These are phyloP conservation scores for Candida golubevii DNA, from an alignment of 805 yeast genomes.

Conservation along the genomic window DNA sequence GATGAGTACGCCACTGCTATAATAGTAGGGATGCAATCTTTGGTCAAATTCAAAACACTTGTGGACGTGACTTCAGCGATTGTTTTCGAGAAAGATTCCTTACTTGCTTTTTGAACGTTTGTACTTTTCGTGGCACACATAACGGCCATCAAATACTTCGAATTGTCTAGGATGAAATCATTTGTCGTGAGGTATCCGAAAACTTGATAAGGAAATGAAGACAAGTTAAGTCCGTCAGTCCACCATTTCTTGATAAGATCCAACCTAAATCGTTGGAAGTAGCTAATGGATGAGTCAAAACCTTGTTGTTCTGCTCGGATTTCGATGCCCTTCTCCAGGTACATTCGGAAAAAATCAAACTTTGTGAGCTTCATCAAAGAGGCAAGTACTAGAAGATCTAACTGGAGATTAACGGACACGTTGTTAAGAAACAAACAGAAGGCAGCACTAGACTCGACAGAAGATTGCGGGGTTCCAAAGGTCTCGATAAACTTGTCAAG, in stretches of 20 bases:
- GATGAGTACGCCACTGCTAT: slow-evolving; percentile 43
- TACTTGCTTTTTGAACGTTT: not conserved
- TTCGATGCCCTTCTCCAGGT: slow-evolving; percentile 24
- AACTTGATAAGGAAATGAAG: slow-evolving; percentile 36
- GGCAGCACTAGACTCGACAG: slow-evolving; percentile 36
- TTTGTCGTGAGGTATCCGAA: slow-evolving; percentile 31
- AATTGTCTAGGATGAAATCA: slow-evolving; percentile 32
- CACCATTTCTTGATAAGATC: slow-evolving; percentile 44
- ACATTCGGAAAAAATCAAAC: slow-evolving; percentile 26
- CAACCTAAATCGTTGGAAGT: slow-evolving; percentile 30
- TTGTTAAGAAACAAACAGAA: slow-evolving; percentile 33
- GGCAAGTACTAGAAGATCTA: slow-evolving; percentile 34
- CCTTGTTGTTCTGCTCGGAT: slow-evolving; percentile 19
- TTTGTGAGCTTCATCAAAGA: slow-evolving; percentile 36
- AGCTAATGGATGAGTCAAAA: slow-evolving; percentile 7
- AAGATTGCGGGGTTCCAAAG: slow-evolving; percentile 33
- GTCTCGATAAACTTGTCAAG: slow-evolving; percentile 18
- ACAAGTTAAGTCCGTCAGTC: slow-evolving; percentile 25
- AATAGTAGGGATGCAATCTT: slow-evolving; percentile 33
- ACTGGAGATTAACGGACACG: slow-evolving; percentile 24
- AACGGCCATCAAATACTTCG: slow-evolving; percentile 38
- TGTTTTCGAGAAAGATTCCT: not conserved
- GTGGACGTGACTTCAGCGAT: slow-evolving; percentile 15
- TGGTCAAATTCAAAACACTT: slow-evolving; percentile 18
- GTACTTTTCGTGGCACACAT: slow-evolving; percentile 20